phyloP scores from a whole-genome alignment of 805 yeast species.

The Spathaspora arborariae region DNA sequence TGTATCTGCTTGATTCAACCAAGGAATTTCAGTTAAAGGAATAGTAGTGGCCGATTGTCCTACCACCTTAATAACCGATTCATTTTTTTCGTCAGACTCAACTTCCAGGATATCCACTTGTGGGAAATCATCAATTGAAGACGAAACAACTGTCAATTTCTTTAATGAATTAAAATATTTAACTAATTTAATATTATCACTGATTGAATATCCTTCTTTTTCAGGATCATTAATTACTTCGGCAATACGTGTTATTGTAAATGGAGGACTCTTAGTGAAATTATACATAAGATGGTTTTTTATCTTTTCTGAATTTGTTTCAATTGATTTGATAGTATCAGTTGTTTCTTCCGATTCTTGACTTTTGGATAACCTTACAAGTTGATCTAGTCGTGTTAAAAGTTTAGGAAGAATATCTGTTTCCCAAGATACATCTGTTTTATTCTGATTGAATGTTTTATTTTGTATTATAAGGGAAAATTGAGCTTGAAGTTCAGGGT shows the following conservation, averaged over 20 bases:
- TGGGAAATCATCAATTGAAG: slow-evolving; percentile 24
- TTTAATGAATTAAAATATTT: slow-evolving; percentile 44
- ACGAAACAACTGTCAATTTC: slow-evolving; percentile 27
- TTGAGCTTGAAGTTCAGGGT: neutral
- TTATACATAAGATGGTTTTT: slow-evolving; percentile 23
- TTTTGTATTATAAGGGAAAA: neutral
- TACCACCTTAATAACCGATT: neutral
- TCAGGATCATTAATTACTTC: slow-evolving; percentile 44
- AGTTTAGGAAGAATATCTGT: slow-evolving; percentile 2
- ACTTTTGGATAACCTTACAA: neutral
- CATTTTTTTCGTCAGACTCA: neutral
- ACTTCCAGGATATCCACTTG: slow-evolving; percentile 1
- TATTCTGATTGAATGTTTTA: neutral
- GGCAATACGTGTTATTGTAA: slow-evolving; percentile 45
- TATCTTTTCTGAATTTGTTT: slow-evolving; percentile 19
- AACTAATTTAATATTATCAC: slow-evolving; percentile 23
- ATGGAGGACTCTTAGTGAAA: slow-evolving; percentile 38
- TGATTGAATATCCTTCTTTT: slow-evolving; percentile 27
- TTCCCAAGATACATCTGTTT: neutral
- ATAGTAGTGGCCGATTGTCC: slow-evolving; percentile 9
- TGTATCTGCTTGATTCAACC: slow-evolving; percentile 16
- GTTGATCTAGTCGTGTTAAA: slow-evolving; percentile 1
- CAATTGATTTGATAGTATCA: neutral
- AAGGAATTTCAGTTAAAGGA: slow-evolving; percentile 25
- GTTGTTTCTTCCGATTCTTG: neutral